Evolutionary conservation across 1,284 basidiomycete species (phyloP), one percentile per base, ranked within the genome.

Genomic region (Cutaneotrichosporon spelunceum): DNA sequence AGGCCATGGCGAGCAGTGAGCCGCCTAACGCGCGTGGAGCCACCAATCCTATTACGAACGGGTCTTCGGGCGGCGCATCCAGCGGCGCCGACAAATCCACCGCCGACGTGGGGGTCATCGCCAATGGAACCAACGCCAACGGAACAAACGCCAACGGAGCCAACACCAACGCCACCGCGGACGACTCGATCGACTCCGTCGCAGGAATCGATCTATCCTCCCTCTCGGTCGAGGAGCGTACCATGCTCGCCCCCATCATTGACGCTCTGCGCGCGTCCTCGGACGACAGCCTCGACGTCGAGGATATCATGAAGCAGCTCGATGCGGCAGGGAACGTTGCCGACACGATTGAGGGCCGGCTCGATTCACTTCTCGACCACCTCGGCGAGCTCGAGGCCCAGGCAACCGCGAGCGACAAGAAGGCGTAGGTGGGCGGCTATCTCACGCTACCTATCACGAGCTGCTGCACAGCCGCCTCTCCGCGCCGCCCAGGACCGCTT

Each of bases 311-410:
- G 39, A 61, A 47, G 48, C 73, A 78, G 66, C 65, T 80, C 57
- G 77, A 80, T 21, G 73, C 72, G 21, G 79, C 78, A 2, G 76
- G 70, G 27, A 63, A 65, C 16, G 77, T 78, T 16, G 79, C 79
- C 23, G 77, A 78, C 64, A 71, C 71, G 47, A 63, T 80, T 27
- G 79, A 80, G 57, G 71, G 65, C 1, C 73, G 72, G 63, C 64
- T 80, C 45, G 77, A 80, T 68, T 63, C 48, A 54, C 56, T 80
- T 48, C 63, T 80, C 24, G 69, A 60, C 56, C 68, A 64, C 19
- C 56, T 79, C 19, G 74, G 70, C 24, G 67, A 70, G 30, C 67
- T 74, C 26, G 72, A 73, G 49, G 39, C 33, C 78, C 79, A 62
- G 78, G 79, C 56, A 74, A 39, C 77, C 8, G 33, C 2, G 52